These are phyloP conservation scores for Ophiostoma piceae DNA, from an alignment of 2,329 filamentous ascomycete genomes.

Conservation along the genomic window DNA sequence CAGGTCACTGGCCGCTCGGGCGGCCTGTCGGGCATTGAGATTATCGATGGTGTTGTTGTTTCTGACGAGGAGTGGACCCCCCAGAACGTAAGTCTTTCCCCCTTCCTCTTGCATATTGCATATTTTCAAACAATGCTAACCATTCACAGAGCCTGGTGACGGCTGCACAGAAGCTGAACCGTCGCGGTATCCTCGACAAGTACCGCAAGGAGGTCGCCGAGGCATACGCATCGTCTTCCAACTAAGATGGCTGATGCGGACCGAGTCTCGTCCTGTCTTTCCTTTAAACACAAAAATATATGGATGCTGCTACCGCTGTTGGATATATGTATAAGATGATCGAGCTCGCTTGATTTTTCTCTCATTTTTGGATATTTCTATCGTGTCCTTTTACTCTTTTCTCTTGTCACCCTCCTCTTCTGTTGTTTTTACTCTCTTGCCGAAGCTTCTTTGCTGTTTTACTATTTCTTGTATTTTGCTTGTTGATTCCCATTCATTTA, in stretches of 20 bases:
- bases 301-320: background rate
- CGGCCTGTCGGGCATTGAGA: conserved; percentile 61
- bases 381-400: background rate
- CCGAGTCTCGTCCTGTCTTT: background rate
- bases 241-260: background rate
- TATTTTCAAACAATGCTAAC: background rate
- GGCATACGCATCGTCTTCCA: conserved; percentile 47
- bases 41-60: conserved; percentile 65
- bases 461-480: background rate
- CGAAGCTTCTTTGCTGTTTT: conserved; percentile 8
- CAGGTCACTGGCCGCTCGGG: conserved; percentile 56
- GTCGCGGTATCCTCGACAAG: conserved; percentile 59
- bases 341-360: background rate
- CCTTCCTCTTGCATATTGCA: too few relatives aligned
- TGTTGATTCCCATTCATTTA: conserved; percentile 17
- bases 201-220: conserved; percentile 57
- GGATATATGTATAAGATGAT: background rate
- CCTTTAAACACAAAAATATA: background rate
- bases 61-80: conserved; percentile 72
- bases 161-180: conserved; percentile 67
- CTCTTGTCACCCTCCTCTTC: background rate
- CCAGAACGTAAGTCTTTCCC: conserved; percentile 55
- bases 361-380: background rate
- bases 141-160: conserved; percentile 54
- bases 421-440: background rate